Base-by-base conservation (phyloP, 2,329 filamentous ascomycete genomes). In the Xylaria sp. region DNA sequence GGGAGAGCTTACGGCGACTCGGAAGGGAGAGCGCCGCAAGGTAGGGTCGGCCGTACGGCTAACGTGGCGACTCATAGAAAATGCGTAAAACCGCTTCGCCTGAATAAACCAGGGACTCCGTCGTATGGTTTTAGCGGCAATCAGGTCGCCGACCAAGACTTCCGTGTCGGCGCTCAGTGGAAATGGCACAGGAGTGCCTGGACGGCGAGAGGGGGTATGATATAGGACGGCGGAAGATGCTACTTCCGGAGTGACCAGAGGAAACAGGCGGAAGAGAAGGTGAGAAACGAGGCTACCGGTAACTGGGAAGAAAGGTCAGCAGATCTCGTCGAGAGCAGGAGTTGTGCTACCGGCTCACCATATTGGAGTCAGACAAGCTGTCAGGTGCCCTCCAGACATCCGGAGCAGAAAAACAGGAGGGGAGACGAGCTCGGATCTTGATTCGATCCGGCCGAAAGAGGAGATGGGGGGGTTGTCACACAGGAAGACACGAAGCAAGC, bases 351-450 rank as follows among this genome's bases (percentile, higher is more conserved):
- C n/a, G 18, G 63, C 61, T 67, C 60, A 66, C 48, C 58, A 65
- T 51, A 51, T 63, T 66, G 50, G 57, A 59, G 70, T 72, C 67
- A 66, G 70, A 72, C 70, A 67, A 68, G 50, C 65, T 68, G 66
- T 71, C 66, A 71, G 65, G 67, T 67, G 70, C 64, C 56, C 58
- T 65, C 64, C 62, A 60, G 67, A 64, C 67, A 69, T 51, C 44
- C 59, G 56, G 39, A n/a, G 58, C n/a, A 60, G 23, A 28, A 23
- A 51, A 25, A 50, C 37, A 44, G 31, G 51, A 51, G 41, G 41
- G 60, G 28, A 55, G 31, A 58, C 12, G 34, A 46, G 23, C 31
- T 31, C 28, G 18, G 34, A 20, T n/a, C 13, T 61, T 41, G 44
- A 34, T 8, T 23, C 28, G 12, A 1, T 20, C 6, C 12, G 46